These are phyloP conservation scores for Taphrina betulina DNA, from an alignment of 1,139 yeast species.

Conservation along the genomic window DNA sequence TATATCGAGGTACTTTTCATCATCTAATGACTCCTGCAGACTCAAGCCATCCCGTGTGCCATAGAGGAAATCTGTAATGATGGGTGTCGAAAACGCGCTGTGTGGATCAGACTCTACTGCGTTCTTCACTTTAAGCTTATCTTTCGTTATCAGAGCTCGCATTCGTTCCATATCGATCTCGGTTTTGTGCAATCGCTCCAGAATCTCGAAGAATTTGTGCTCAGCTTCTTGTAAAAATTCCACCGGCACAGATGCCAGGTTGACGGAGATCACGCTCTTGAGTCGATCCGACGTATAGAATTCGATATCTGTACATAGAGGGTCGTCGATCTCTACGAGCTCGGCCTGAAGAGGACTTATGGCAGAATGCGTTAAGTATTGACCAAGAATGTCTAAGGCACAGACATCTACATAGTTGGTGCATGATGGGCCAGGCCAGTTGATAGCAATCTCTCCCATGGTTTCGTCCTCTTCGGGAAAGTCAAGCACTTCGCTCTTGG, in stretches of 20 bases:
- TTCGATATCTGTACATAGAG: conserved; percentile 67
- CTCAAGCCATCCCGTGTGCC: conserved; percentile 65
- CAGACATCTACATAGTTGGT: conserved; percentile 45
- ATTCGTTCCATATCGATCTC: conserved; percentile 65
- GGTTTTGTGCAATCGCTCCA: conserved; percentile 53
- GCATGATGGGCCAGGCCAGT: conserved; percentile 81
- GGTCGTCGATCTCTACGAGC: conserved; percentile 78
- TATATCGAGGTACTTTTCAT: conserved; percentile 60
- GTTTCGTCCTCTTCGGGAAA: conserved; percentile 91
- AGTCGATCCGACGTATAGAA: conserved; percentile 43
- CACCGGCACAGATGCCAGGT: conserved; percentile 58
- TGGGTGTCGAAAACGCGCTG: conserved; percentile 55
- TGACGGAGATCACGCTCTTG: conserved; percentile 23
- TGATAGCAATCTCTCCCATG: conserved; percentile 68
- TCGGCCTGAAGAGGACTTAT: conserved; percentile 64
- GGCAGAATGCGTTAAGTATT: conserved; percentile 72
- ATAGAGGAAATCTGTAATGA: conserved; percentile 76
- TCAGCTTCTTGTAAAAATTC: conserved; percentile 58
- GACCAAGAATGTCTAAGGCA: conserved; percentile 36
- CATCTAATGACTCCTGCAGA: conserved; percentile 55
- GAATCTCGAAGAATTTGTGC: conserved; percentile 52
- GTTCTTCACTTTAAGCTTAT: conserved; percentile 61
- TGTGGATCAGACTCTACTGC: conserved; percentile 45
- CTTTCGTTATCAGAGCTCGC: conserved; percentile 65
- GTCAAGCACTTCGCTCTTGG: conserved; percentile 54